Percentiles rank a stretch among this genome's conserved stretches.
Conservation (phyloP, 257 asterid species). For the Solanum verrucosum region DNA sequence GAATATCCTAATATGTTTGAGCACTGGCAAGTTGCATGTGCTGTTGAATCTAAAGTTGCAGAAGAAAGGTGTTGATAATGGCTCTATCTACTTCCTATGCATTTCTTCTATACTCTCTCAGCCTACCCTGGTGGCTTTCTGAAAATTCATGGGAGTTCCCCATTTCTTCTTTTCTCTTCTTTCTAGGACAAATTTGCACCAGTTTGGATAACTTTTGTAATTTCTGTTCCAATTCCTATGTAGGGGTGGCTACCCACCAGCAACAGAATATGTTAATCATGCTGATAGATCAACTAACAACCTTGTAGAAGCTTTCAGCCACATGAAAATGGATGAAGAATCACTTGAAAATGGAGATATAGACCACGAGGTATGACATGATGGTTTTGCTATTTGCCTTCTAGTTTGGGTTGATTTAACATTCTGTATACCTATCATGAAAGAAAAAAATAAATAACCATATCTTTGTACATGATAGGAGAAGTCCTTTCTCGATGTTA, state of each 20-base stretch:
- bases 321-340: conserved; percentile 65
- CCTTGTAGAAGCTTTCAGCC: conserved; percentile 67
- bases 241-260: conserved; percentile 68
- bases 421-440: not conserved
- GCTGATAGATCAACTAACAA: conserved; percentile 59
- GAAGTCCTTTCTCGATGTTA: not conserved
- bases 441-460: not conserved
- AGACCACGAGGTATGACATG: conserved; percentile 52
- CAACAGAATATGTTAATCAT: conserved; percentile 49
- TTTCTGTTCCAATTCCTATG: conserved; percentile 13
- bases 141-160: not conserved
- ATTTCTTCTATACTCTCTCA: not conserved
- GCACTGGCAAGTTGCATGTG: conserved; percentile 89
- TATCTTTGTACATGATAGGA: not conserved
- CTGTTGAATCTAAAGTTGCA: conserved; percentile 57
- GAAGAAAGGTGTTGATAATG: conserved; percentile 29
- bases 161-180: conserved; percentile 3
- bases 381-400: not conserved
- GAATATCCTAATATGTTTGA: conserved; percentile 87
- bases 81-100: not conserved
- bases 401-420: not conserved
- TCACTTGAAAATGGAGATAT: conserved; percentile 73
- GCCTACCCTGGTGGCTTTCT: not conserved
- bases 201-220: not conserved
- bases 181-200: not conserved